Evolutionary conservation across 306 rosid genomes (phyloP), one percentile per base, ranked within the genome.

Genomic region (Pyrus pyrifolia): DNA sequence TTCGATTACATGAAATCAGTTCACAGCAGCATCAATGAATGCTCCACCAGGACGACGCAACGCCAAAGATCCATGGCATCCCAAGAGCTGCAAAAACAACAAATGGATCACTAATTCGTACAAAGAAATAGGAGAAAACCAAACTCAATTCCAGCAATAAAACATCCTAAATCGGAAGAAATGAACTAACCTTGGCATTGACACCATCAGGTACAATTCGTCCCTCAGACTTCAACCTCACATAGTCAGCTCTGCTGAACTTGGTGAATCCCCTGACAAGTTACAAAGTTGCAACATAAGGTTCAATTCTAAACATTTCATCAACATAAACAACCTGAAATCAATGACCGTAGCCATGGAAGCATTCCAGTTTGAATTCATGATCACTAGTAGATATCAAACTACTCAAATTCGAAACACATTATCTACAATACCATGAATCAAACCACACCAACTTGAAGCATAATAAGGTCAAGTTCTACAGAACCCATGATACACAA

Each of bases 51-150:
- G 98, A 42, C 67, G 44, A 45, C 96, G 98, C 45, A 66, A 64
- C 0, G 98, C 88, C 78, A 89, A 82, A 73, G 87, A 90, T 71
- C 95, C 98, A 74, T 93, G 96, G 83, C 96, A 85, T 35, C 98
- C 98, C 80, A 91, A 91, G 75, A 86, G 87, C 91, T 92, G 84
- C 85, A 85, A 71, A 19, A 19, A 23, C 11, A 53, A 78, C 17
- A 68, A 4, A 14, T 5, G 4, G 35, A 60, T 15, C n/a, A 2
- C 51, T 14, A 22, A 22, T 15, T 15, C 11, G 27, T 15, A 3
- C 55, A 2, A 51, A 51, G 21, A 51, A 51, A 51, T 17, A 5
- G 8, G 9, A 15, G 8, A 1, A 2, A 51, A 51, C 55, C 21
- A 51, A 18, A 51, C 3, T 51, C 55, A 2, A 30, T 49, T 8